Evolutionary conservation across 1,139 yeast genomes (phyloP).

Genomic region (Debaryomyces fabryi): DNA sequence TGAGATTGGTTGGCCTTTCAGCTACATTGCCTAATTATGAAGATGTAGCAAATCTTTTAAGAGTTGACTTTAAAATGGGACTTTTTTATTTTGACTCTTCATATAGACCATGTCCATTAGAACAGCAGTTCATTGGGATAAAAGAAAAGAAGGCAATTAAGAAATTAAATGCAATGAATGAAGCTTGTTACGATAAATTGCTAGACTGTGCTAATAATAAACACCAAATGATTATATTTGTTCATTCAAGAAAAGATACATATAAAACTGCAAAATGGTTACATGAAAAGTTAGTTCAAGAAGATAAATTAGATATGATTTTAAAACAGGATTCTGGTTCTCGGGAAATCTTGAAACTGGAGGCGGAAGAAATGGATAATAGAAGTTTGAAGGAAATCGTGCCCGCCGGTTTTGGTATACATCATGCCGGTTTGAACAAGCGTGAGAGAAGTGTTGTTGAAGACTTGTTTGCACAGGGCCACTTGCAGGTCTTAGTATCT

Average conservation of each 20-base stretch:
- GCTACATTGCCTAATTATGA: constrained; percentile 91
- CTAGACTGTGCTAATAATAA: constrained; percentile 58
- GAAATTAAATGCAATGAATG: constrained; percentile 81
- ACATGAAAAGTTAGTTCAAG: constrained; percentile 60
- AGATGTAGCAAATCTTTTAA: constrained; percentile 83
- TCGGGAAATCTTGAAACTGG: constrained; percentile 62
- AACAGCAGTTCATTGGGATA: constrained; percentile 85
- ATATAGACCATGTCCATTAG: constrained; percentile 90
- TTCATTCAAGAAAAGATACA: constrained; percentile 93
- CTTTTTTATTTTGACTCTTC: constrained; percentile 80
- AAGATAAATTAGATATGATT: constrained; percentile 51
- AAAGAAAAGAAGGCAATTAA: constrained; percentile 85
- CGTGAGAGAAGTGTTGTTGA: constrained; percentile 79
- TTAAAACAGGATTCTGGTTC: constrained; percentile 61
- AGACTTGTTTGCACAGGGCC: constrained; percentile 86
- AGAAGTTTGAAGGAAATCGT: constrained; percentile 61
- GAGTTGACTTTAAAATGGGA: constrained; percentile 62
- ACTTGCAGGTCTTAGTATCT: constrained; percentile 78
- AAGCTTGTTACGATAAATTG: constrained; percentile 85
- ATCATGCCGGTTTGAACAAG: constrained; percentile 88
- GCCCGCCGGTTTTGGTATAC: constrained; percentile 82
- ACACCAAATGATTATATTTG: constrained; percentile 85
- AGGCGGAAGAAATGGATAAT: constrained; percentile 59
- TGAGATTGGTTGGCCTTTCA: constrained; percentile 82
- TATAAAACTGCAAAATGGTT: constrained; percentile 79